Evolutionary conservation across 2,329 filamentous ascomycete species (phyloP).

Genomic region (Beauveria scarabaeidicola): DNA sequence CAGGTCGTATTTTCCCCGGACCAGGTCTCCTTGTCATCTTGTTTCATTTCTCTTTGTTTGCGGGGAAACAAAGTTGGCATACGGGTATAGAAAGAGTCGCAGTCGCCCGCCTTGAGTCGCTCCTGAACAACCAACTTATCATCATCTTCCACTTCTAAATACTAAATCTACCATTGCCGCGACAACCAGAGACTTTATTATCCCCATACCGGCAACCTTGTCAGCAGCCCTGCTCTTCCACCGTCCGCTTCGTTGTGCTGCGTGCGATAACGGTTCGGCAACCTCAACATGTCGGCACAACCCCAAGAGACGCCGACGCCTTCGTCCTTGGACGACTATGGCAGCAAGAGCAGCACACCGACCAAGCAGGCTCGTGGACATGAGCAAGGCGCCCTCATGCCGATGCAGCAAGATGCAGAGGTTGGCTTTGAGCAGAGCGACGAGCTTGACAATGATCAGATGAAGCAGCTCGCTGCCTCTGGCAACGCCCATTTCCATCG

Average conservation of each 20-base stretch:
- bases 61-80: conserved; percentile 1
- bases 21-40: conserved; percentile 7
- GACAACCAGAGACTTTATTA: neutral
- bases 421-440: conserved; percentile 27
- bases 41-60: conserved; percentile 1
- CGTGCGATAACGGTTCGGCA: neutral
- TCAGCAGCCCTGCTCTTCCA: neutral
- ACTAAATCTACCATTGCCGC: neutral
- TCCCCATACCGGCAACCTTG: neutral
- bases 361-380: neutral
- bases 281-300: neutral
- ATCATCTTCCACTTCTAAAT: neutral
- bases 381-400: neutral
- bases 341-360: neutral
- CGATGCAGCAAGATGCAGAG: conserved; percentile 10
- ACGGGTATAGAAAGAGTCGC: neutral
- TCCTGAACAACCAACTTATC: neutral
- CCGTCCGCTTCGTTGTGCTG: neutral
- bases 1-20: conserved; percentile 5
- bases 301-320: neutral
- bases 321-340: neutral
- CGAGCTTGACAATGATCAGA: conserved; percentile 16
- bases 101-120: neutral
- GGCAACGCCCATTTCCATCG: conserved; percentile 37
- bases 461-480: conserved; percentile 32